These are phyloP conservation scores for Phytopythium ostracodes DNA, from an alignment of 352 stramenopile species.

Conservation along the genomic window DNA sequence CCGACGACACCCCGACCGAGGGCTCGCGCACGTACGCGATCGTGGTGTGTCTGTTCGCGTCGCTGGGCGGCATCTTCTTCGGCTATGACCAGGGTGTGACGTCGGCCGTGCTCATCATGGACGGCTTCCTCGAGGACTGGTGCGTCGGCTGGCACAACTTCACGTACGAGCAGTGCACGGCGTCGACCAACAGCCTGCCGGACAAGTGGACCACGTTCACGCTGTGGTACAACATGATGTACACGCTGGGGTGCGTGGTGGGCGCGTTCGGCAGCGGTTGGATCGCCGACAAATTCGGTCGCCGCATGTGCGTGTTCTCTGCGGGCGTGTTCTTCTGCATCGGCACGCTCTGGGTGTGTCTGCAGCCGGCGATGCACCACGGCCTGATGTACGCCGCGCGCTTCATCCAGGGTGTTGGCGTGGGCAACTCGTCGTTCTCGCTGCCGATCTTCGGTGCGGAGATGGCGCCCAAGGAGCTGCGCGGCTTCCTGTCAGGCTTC, in stretches of 20 bases:
- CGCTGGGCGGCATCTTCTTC: slow-evolving; percentile 28
- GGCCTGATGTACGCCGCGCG: slow-evolving; percentile 20
- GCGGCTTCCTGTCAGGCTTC: slow-evolving; percentile 28
- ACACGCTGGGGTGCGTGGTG: slow-evolving; percentile 31
- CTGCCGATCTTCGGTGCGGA: slow-evolving; percentile 29
- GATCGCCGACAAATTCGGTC: slow-evolving; percentile 21
- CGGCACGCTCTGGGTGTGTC: slow-evolving; percentile 25
- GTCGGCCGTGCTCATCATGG: slow-evolving; percentile 23
- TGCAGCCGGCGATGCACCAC: slow-evolving; percentile 19
- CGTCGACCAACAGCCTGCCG: slow-evolving; percentile 8
- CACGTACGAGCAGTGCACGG: slow-evolving; percentile 22
- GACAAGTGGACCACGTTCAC: slow-evolving; percentile 20
- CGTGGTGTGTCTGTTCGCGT: slow-evolving; percentile 15
- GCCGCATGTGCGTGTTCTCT: slow-evolving; percentile 20
- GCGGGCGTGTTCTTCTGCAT: slow-evolving; percentile 27
- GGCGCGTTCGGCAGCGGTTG: slow-evolving; percentile 23
- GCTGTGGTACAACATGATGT: slow-evolving; percentile 24
- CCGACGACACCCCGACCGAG: slow-evolving; percentile 16
- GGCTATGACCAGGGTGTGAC: slow-evolving; percentile 29
- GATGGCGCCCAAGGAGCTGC: slow-evolving; percentile 32
- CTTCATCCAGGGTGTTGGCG: slow-evolving; percentile 17
- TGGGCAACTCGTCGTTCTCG: slow-evolving; percentile 26
- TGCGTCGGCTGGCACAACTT: slow-evolving; percentile 23
- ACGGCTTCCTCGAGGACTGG: slow-evolving; percentile 24
- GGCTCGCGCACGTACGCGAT: slow-evolving; percentile 22